Base-by-base conservation (phyloP, 805 yeast genomes). In the Candida takata region DNA sequence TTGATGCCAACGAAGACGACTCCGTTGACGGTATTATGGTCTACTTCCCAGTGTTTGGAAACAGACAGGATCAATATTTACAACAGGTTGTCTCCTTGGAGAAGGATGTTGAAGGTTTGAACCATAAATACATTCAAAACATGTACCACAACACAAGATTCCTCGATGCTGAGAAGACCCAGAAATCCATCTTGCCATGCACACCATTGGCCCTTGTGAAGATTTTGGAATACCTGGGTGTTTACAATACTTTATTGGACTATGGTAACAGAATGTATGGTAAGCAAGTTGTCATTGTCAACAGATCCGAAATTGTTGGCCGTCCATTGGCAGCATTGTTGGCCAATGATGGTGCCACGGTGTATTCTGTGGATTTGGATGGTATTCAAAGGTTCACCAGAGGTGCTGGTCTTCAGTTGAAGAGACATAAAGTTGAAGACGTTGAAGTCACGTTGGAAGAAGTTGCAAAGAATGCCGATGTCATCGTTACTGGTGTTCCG, bases 331-430 rank as follows among this genome's bases (percentile, higher is more conserved):
- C 97, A 24, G 97, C 98, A 0, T 61, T 92, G 25, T 66, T 92
- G 44, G 97, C 98, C 14, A 92, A 92, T 54, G 98, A 92, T 55
- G 98, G 98, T 43, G 98, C 98, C 16, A 81, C 80, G 1, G 97
- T 92, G 3, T 92, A 83, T 58, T 88, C 97, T 1, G 90, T 79
- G 3, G 97, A 92, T 55, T 63, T 92, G 34, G 78, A 82, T 51
- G 84, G 86, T 49, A 77, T 87, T 44, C 97, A 92, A 60, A 77
- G 78, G 57, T 92, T 84, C 62, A 90, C 96, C 15, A 74, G 98
- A 52, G 98, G 98, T 24, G 95, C 85, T 50, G 95, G 95, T 27
- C 67, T 92, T 49, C 76, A 74, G 54, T 74, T 81, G 50, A 76
- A 71, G 38, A 79, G 88, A 54, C 98, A 92, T 58, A 81, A 79